Evolutionary conservation across 306 rosid species (phyloP).

Genomic region (Medicago ruthenica): DNA sequence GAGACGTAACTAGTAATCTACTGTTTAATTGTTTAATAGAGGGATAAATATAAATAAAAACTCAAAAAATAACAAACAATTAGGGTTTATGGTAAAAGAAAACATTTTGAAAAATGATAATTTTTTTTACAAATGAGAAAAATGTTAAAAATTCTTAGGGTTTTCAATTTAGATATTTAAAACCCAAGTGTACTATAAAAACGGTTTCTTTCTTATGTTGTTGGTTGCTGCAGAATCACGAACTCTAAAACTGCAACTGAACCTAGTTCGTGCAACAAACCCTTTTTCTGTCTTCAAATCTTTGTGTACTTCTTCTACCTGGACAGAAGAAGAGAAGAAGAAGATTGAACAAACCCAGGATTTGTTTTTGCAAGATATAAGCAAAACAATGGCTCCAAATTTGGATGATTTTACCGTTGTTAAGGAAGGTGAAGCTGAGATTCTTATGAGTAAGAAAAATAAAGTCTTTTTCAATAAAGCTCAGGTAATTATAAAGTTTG

Average conservation of each 20-base stretch:
- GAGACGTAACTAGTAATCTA: background rate
- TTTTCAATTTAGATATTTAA: background rate
- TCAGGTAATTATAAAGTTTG: slow-evolving; percentile 61
- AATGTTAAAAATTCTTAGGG: background rate
- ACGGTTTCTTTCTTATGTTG: slow-evolving; percentile 5
- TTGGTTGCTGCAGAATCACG: slow-evolving; percentile 2
- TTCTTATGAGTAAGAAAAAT: slow-evolving; percentile 91
- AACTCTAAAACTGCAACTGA: slow-evolving; percentile 40
- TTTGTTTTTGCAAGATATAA: slow-evolving; percentile 49
- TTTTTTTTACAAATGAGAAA: background rate
- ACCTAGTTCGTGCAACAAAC: slow-evolving; percentile 16
- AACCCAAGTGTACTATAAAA: slow-evolving; percentile 33
- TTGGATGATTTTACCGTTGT: slow-evolving; percentile 68
- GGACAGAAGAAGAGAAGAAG: background rate
- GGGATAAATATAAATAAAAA: background rate
- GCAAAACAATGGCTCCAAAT: slow-evolving; percentile 66
- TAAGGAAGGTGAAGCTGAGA: slow-evolving; percentile 99
- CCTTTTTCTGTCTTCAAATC: background rate
- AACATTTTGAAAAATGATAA: background rate
- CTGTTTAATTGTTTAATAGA: background rate
- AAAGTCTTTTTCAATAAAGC: slow-evolving; percentile 87
- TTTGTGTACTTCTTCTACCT: slow-evolving; percentile 14
- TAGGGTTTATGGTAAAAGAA: background rate
- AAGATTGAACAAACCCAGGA: slow-evolving; percentile 37
- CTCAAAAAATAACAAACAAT: background rate